Evolutionary conservation across 768 basidiomycete genomes (phyloP).

Genomic region (Calocybe cyanea): DNA sequence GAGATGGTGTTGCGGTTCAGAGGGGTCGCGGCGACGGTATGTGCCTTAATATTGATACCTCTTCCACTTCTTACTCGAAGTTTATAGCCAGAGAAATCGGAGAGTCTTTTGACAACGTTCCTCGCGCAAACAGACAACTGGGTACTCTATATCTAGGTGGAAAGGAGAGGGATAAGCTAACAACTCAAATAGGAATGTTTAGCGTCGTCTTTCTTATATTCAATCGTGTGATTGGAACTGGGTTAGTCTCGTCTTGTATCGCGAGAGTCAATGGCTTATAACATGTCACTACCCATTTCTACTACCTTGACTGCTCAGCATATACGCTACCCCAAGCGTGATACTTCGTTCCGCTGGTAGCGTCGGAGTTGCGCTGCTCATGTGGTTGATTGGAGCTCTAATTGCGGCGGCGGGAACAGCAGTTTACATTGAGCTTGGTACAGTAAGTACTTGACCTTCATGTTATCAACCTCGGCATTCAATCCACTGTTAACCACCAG

Average conservation of each 20-base stretch:
- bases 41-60: too few relatives aligned
- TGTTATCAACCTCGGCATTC: neutral
- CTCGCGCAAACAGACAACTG: conserved; percentile 14
- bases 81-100: conserved; percentile 9
- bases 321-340: conserved; percentile 67
- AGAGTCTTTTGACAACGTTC: conserved; percentile 17
- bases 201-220: conserved; percentile 67
- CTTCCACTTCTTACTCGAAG: too few relatives aligned
- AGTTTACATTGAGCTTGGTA: conserved; percentile 74
- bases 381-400: conserved; percentile 68
- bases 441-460: conserved; percentile 43
- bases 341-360: conserved; percentile 67
- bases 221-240: conserved; percentile 73
- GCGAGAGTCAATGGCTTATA: too few relatives aligned
- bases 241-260: conserved; percentile 39
- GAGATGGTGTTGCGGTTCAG: too few relatives aligned
- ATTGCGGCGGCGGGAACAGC: conserved; percentile 65
- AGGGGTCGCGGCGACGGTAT: too few relatives aligned
- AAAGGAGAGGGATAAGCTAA: neutral
- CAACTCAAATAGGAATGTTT: conserved; percentile 34
- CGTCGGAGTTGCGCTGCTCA: conserved; percentile 60
- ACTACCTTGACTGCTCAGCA: conserved; percentile 37
- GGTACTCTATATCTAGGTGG: neutral
- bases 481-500: conserved; percentile 42
- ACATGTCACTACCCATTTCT: neutral